Conservation (phyloP, 140 eudicot genomes). For the Eryngium alpinum region DNA sequence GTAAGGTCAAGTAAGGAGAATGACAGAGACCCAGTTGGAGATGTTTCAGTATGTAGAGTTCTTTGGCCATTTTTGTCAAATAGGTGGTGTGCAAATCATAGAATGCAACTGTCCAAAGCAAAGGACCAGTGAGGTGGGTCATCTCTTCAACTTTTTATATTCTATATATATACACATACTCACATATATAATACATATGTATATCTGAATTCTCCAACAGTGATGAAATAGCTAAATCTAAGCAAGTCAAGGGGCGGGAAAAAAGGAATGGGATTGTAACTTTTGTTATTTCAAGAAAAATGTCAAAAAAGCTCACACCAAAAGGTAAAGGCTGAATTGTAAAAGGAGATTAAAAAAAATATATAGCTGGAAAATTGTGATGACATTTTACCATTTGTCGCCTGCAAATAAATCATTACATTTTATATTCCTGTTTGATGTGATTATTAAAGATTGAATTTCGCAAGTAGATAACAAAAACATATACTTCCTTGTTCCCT, state of each 20-base stretch:
- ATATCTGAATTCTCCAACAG: slow-evolving; percentile 8
- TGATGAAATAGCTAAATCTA: slow-evolving; percentile 14
- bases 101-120: slow-evolving; percentile 48
- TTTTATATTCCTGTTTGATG: not conserved
- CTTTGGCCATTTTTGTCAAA: slow-evolving; percentile 57
- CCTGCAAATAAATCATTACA: slow-evolving; percentile 12
- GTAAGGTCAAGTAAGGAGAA: slow-evolving; percentile 50
- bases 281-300: slow-evolving; percentile 26
- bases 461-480: too few species aligned
- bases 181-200: not conserved
- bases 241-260: slow-evolving; percentile 33
- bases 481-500: too few species aligned
- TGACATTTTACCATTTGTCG: slow-evolving; percentile 25
- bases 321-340: not conserved
- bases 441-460: too few species aligned
- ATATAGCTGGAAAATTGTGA: slow-evolving; percentile 16
- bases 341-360: not conserved
- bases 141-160: slow-evolving; percentile 16
- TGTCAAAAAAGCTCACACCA: slow-evolving; percentile 21
- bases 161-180: too few species aligned
- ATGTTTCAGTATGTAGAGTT: slow-evolving; percentile 30
- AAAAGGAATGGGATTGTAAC: slow-evolving; percentile 26
- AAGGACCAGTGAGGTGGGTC: slow-evolving; percentile 57
- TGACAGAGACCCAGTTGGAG: slow-evolving; percentile 40
- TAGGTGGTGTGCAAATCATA: slow-evolving; percentile 37